Conservation (phyloP, 179 eudicot genomes). For the Dionaea muscipula region DNA sequence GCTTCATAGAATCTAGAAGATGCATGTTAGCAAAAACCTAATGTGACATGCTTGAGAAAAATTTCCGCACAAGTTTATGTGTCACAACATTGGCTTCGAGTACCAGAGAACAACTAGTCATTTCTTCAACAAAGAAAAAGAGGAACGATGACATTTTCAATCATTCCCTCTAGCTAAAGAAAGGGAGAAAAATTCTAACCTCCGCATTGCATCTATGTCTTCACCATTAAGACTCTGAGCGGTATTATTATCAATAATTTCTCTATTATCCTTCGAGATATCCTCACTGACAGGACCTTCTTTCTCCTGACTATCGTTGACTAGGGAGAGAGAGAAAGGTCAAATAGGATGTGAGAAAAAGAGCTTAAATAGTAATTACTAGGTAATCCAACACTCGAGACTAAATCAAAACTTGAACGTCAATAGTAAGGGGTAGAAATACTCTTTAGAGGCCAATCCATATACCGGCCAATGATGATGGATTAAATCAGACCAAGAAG, state of each 20-base stretch:
- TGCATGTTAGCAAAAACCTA: no score
- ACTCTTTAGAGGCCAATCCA: no score
- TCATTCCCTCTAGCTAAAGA: neutral
- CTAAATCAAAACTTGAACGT: neutral
- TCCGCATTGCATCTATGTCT: constrained; percentile 69
- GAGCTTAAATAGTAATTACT: constrained; percentile 7
- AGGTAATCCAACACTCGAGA: neutral
- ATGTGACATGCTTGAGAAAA: no score
- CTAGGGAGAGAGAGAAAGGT: constrained; percentile 13
- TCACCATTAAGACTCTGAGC: constrained; percentile 90
- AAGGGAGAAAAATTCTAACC: constrained; percentile 27
- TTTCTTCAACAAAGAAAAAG: neutral
- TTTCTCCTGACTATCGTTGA: constrained; percentile 27
- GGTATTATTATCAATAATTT: constrained; percentile 70
- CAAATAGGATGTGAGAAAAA: no score
- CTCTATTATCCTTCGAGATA: constrained; percentile 67
- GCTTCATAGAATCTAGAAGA: no score
- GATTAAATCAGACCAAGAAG: no score
- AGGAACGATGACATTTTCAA: neutral
- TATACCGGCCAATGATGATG: no score
- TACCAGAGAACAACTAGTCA: no score
- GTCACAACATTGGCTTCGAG: no score
- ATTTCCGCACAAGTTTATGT: no score
- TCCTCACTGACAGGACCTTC: constrained; percentile 25
- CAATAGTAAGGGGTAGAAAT: neutral